These are phyloP conservation scores for Naegleria lovaniensis DNA, from an alignment of 208 protist species.

Conservation along the genomic window DNA sequence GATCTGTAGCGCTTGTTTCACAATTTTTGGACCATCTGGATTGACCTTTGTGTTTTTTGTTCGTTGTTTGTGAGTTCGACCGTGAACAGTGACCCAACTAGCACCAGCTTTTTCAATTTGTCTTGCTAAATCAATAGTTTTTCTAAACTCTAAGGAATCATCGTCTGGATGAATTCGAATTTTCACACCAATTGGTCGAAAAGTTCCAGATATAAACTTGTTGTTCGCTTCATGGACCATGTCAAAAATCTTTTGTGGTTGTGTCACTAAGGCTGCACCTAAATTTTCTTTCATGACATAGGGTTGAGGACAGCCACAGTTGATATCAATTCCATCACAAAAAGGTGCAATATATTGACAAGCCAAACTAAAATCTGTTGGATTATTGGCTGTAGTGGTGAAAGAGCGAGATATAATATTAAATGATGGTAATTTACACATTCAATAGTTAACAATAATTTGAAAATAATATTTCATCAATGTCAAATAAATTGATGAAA, in stretches of 20 bases:
- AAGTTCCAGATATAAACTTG: too few species aligned
- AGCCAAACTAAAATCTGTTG: conserved; percentile 53
- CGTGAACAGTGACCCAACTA: conserved; percentile 73
- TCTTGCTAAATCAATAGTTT: conserved; percentile 69
- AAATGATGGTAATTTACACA: too few species aligned
- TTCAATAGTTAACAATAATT: too few species aligned
- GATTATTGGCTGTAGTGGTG: conserved; percentile 45
- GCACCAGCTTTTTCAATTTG: conserved; percentile 65
- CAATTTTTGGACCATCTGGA: conserved; percentile 54
- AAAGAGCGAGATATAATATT: too few species aligned
- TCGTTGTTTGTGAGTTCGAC: conserved; percentile 52
- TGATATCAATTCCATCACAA: conserved; percentile 74
- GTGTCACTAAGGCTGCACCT: conserved; percentile 59
- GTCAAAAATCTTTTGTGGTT: conserved; percentile 65
- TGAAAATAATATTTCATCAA: too few species aligned
- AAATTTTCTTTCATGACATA: conserved; percentile 72
- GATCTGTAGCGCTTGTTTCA: conserved; percentile 59
- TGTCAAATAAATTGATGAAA: too few species aligned
- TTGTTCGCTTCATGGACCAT: conserved; percentile 47
- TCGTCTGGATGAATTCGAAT: conserved; percentile 59
- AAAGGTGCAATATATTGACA: conserved; percentile 54
- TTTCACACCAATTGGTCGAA: conserved; percentile 56
- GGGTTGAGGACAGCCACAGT: conserved; percentile 82
- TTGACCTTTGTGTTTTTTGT: conserved; percentile 52
- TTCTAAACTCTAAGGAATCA: conserved; percentile 34